These are phyloP conservation scores for Penicillium paneum DNA, from an alignment of 2,329 filamentous ascomycete species.

Conservation along the genomic window DNA sequence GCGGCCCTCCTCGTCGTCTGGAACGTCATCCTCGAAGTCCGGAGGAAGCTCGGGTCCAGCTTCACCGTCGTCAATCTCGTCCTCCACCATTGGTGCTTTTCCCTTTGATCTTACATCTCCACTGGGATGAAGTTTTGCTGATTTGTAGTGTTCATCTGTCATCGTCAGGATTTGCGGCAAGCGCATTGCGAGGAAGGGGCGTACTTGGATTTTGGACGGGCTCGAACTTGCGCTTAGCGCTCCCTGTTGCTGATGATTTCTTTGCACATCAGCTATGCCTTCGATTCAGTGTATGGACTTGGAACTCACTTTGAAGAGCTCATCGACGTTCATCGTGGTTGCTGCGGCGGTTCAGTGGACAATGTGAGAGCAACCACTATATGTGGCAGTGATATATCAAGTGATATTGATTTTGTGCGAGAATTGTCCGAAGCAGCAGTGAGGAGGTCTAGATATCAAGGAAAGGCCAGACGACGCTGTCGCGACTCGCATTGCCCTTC, in stretches of 20 bases:
- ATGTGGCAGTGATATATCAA: too few species aligned
- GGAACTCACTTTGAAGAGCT: constrained; percentile 54
- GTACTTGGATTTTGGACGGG: constrained; percentile 51
- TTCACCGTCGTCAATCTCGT: constrained; percentile 46
- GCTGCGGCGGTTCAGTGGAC: constrained; percentile 11
- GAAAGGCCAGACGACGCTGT: background rate
- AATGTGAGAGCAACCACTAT: background rate
- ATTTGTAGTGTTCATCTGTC: constrained; percentile 57
- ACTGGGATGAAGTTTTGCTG: constrained; percentile 53
- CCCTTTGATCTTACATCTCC: constrained; percentile 50
- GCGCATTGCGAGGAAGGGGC: constrained; percentile 36
- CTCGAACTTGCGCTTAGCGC: constrained; percentile 59
- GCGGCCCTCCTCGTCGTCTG: constrained; percentile 83
- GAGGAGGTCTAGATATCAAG: background rate
- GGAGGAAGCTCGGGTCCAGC: constrained; percentile 56
- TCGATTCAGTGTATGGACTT: background rate
- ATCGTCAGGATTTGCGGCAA: constrained; percentile 57
- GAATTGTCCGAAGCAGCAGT: background rate
- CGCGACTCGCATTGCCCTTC: constrained; percentile 3
- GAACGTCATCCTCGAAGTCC: constrained; percentile 57
- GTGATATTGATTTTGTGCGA: background rate
- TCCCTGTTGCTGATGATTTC: constrained; percentile 48
- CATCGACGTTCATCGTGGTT: constrained; percentile 59
- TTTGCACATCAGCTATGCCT: constrained; percentile 29
- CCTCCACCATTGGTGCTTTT: constrained; percentile 47